Evolutionary conservation across 441 rosid genomes (phyloP), one percentile per base, ranked within the genome.

Genomic region (Pelargonium citronellum): DNA sequence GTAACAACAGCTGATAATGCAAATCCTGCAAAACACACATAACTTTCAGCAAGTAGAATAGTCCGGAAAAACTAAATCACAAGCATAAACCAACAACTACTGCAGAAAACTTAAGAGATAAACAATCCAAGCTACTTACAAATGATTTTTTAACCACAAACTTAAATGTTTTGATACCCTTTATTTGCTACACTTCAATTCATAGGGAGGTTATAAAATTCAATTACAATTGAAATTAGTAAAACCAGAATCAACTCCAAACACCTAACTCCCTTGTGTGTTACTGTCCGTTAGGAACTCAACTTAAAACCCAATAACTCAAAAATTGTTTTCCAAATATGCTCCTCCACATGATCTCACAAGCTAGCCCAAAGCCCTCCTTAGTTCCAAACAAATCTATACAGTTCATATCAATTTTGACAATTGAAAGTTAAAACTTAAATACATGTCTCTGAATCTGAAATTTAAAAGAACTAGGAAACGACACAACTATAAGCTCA

Each of bases 1-100:
- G 92, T 85, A 6, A 94, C 90, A 1, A 74, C 78, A 0, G 91
- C 89, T 8, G 87, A 67, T 37, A 73, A 64, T 6, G 81, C 66
- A 22, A 71, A 24, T 34, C 90, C 97, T 94, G 81, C 69, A 72
- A 41, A 71, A 67, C 49, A n/a, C 24, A 68, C 69, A 70, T 2
- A 75, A 61, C 13, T 22, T 27, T 37, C 10, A 0, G 47, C 7
- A 30, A 55, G 7, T 8, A 51, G 27, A 41, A 5, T 7, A 66
- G 8, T 12, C 60, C 47, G 22, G 2, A 27, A 27, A 27, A 27
- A 27, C 30, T 27, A 27, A 49, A 49, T 4, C 57, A 49, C 13
- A 13, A 2, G 5, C 57, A 49, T 7, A 49, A 49, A 49, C 57
- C 57, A 13, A 49, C 5, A 16, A 49, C 15, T 12, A 13, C n/a